A percentile compares a stretch with the other conserved stretches of the same genome.
Conservation (phyloP, 2,329 filamentous ascomycete species). For the Metarhizium brunneum region DNA sequence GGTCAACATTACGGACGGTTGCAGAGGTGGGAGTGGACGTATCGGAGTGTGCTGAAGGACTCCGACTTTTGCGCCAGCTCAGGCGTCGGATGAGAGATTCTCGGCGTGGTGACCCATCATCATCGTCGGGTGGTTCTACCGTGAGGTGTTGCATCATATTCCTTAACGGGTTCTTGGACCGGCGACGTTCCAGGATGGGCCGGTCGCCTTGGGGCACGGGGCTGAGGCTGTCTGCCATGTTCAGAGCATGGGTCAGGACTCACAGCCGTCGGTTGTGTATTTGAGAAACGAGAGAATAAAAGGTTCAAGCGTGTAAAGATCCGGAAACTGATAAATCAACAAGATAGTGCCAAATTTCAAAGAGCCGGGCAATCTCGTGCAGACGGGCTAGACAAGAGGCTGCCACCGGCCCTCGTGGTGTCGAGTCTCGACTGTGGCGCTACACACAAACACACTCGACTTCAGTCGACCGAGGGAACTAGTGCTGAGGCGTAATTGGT, state of each 20-base stretch:
- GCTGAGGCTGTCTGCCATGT: conserved; percentile 21
- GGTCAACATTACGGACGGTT: conserved; percentile 18
- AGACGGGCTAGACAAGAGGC: no score
- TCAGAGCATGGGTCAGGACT: not conserved
- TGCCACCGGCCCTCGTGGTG: no score
- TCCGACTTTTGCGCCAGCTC: conserved; percentile 26
- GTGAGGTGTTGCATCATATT: conserved; percentile 29
- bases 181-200: conserved; percentile 19
- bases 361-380: no score
- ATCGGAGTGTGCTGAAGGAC: conserved; percentile 25
- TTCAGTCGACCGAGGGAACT: no score
- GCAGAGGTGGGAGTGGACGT: conserved; percentile 9
- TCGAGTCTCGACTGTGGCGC: no score
- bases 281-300: no score
- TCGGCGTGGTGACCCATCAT: conserved; percentile 18
- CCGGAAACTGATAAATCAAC: no score
- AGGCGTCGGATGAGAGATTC: conserved; percentile 25
- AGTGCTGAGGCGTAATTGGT: no score
- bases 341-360: no score
- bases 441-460: no score
- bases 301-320: no score
- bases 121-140: conserved; percentile 20
- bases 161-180: conserved; percentile 25
- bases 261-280: not conserved
- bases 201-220: conserved; percentile 14